Evolutionary conservation across 805 yeast genomes (phyloP), one percentile per base, ranked within the genome.

Genomic region (Cyberlindnera lachancei): DNA sequence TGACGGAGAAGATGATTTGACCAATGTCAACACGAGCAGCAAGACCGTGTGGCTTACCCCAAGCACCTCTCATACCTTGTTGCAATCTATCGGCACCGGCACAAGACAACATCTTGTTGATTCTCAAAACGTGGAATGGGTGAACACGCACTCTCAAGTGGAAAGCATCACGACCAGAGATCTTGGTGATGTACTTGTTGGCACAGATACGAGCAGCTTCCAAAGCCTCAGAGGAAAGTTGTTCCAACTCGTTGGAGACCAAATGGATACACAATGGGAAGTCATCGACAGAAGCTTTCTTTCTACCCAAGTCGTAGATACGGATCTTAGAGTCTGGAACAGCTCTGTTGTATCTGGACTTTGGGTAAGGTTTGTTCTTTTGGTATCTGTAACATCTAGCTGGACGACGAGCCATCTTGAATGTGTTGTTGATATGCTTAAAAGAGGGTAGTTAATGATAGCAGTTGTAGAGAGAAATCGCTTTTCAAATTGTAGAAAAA

Each of bases 61-160:
- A 92, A 66, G 98, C 98, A 79, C 94, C 94, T 86, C 98, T 90
- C 98, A 92, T 92, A 88, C 98, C 98, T 77, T 92, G 97, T 78
- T 92, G 98, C 74, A 92, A 81, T 84, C 98, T 87, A 90, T 92
- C 98, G 68, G 98, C 98, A 85, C 98, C 98, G 76, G 98, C 98
- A 79, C 98, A 92, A 64, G 98, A 92, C 95, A 92, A 87, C 98
- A 92, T 92, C 86, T 92, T 92, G 92, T 92, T 92, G 79, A 92
- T 92, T 75, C 98, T 83, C 70, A 92, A 80, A 56, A 92, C 98
- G 80, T 92, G 98, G 97, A 84, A 92, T 59, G 98, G 98, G 74
- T 92, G 98, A 63, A 88, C 97, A 77, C 98, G 88, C 70, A 92
- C 86, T 77, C 98, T 87, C 78, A 92, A 77, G 78, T 92, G 98